Percentiles rank a stretch among this genome's conserved stretches.
phyloP scores from a whole-genome alignment of 371 early-diverging fungal genomes.

The Syncephalis fuscata region DNA sequence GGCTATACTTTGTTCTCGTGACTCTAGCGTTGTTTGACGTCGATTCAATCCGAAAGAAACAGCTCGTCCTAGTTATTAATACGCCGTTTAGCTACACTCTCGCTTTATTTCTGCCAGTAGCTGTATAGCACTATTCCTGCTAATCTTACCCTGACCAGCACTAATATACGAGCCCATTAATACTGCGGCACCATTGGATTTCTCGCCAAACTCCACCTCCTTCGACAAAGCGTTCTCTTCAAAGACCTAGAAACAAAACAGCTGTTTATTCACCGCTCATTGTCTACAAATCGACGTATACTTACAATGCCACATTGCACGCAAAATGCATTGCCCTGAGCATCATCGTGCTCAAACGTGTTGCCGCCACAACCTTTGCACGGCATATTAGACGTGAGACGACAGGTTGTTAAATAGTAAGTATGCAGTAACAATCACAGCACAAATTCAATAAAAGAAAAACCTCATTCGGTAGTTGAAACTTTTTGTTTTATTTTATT shows the following conservation, averaged over 20 bases:
- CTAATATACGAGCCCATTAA: slow-evolving; percentile 66
- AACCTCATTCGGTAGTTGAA: too few relatives aligned
- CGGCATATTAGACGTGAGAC: slow-evolving; percentile 12
- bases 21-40: slow-evolving; percentile 14
- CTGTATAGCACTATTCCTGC: too few relatives aligned
- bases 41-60: slow-evolving; percentile 12
- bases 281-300: too few relatives aligned
- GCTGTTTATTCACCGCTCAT: too few relatives aligned
- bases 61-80: slow-evolving; percentile 12
- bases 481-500: too few relatives aligned
- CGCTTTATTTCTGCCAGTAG: too few relatives aligned
- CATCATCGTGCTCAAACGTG: slow-evolving; percentile 33
- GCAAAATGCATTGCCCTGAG: slow-evolving; percentile 11
- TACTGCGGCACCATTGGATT: slow-evolving; percentile 65
- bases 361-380: slow-evolving; percentile 28
- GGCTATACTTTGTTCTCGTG: slow-evolving; percentile 22
- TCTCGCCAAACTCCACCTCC: slow-evolving; percentile 88
- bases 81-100: too few relatives aligned
- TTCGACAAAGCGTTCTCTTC: slow-evolving; percentile 94
- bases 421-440: too few relatives aligned
- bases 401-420: too few relatives aligned
- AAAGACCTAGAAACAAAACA: slow-evolving; percentile 42
- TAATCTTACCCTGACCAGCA: slow-evolving; percentile 22
- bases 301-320: too few relatives aligned
- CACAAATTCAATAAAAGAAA: too few relatives aligned